Base-by-base conservation (phyloP, 2,329 filamentous ascomycete species). In the Aotearoamyces nothofagi region DNA sequence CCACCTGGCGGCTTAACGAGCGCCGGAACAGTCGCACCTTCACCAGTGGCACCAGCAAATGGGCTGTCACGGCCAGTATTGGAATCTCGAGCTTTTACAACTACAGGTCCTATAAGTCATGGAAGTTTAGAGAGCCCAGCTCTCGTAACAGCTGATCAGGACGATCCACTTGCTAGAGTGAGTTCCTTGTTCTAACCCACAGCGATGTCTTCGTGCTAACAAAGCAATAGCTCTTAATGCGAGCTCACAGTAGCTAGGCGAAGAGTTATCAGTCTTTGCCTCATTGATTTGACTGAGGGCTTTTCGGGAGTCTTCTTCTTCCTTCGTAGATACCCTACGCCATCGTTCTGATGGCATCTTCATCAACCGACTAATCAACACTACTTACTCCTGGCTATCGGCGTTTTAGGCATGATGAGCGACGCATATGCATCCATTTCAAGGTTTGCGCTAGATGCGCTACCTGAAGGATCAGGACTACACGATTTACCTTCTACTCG, bases 21-120 rank as follows among this genome's bases (percentile, higher is more conserved):
- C 10, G 24, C 39, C 11, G 17, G n/a, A 27, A 17, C 26, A 15
- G 24, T 15, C 14, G n/a, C 19, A 10, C 6, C 32, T 30, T 27
- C 33, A 22, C 11, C 22, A 16, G 15, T 15, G 29, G 14, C 23
- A 39, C 16, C 38, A 40, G 33, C 25, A 41, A 33, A 46, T 24
- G 49, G 53, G 17, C 47, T 46, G 26, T 46, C 54, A 48, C 58
- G 73, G 33, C 72, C 72, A 22, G 49, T 54, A n/a, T 46, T 72
- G 36, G 59, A 79, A 40, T 56, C 63, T 27, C 65, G 80, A 35
- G 67, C 80, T 10, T 69, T 75, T 42, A 84, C 79, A n/a, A 74
- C 72, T 32, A 65, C 67, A 24, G 77, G 75, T 27, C 61, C 66
- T 8, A 54, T 73, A 32, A 58, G 54, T 26, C 55, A 55, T 26